Percentiles rank a stretch among this genome's conserved stretches.
Evolutionary conservation across 2,329 filamentous ascomycete genomes (phyloP).

Genomic region (Phyllosticta citribraziliensis): DNA sequence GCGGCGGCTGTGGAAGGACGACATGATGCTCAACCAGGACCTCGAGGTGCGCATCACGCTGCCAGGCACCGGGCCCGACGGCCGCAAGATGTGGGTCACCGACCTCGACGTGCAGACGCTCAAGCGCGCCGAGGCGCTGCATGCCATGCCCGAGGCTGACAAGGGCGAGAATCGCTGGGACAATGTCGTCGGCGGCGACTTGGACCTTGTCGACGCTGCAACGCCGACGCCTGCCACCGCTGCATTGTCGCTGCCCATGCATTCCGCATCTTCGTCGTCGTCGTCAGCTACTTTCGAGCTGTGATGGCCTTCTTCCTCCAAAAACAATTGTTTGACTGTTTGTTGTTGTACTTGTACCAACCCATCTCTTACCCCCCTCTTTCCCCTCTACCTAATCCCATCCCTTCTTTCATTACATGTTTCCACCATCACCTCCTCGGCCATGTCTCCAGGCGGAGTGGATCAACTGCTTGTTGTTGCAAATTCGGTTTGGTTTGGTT

Average conservation of each 20-base stretch:
- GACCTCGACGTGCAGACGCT: conserved; percentile 88
- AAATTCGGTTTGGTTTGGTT: no score
- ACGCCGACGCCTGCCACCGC: background rate
- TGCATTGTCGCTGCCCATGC: background rate
- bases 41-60: conserved; percentile 86
- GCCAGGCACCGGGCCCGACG: conserved; percentile 38
- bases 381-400: background rate
- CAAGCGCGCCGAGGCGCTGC: conserved; percentile 76
- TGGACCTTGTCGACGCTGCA: background rate
- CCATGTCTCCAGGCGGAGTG: no score
- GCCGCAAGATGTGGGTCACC: conserved; percentile 60
- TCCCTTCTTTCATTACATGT: no score
- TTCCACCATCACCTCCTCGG: no score
- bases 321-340: background rate
- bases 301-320: background rate
- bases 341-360: background rate
- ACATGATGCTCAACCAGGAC: conserved; percentile 96
- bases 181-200: conserved; percentile 39
- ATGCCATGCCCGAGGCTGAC: conserved; percentile 71
- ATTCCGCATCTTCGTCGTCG: background rate
- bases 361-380: background rate
- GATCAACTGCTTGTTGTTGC: no score
- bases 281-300: background rate
- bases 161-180: conserved; percentile 76
- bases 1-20: conserved; percentile 87